These are phyloP conservation scores for Sinapis alba DNA, from an alignment of 441 rosid genomes.

Conservation along the genomic window DNA sequence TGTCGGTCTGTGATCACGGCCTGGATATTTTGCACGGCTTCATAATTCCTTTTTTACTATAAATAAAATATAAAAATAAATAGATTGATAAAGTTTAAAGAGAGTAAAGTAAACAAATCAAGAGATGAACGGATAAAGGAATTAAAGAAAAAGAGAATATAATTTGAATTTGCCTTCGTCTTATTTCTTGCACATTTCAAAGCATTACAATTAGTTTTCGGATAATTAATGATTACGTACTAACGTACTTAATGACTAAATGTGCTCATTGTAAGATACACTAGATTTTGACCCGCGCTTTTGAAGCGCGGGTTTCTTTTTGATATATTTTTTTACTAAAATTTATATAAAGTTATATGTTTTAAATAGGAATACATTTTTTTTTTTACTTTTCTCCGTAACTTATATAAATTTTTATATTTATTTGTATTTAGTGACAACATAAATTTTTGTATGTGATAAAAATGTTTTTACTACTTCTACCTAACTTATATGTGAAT, in stretches of 20 bases:
- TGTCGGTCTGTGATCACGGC: conserved; percentile 9
- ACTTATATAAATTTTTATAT: too few relatives aligned
- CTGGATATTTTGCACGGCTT: conserved; percentile 20
- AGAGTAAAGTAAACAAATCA: not conserved
- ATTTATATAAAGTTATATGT: too few relatives aligned
- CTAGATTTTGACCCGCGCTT: too few relatives aligned
- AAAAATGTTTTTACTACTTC: too few relatives aligned
- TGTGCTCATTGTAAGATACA: not conserved
- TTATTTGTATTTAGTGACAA: too few relatives aligned
- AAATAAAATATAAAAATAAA: conserved; percentile 11
- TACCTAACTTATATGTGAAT: too few relatives aligned
- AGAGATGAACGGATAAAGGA: conserved; percentile 12
- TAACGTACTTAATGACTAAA: not conserved
- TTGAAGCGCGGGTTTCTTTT: too few relatives aligned
- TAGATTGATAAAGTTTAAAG: not conserved
- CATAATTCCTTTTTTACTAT: not conserved
- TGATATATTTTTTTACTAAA: too few relatives aligned
- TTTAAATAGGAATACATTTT: too few relatives aligned
- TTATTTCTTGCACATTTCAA: not conserved
- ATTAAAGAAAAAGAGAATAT: not conserved
- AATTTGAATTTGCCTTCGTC: not conserved
- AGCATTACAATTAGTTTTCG: not conserved
- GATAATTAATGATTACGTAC: not conserved
- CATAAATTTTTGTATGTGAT: too few relatives aligned
- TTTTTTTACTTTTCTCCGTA: too few relatives aligned